Evolutionary conservation across 257 asterid species (phyloP).

Genomic region (Capsicum pubescens): DNA sequence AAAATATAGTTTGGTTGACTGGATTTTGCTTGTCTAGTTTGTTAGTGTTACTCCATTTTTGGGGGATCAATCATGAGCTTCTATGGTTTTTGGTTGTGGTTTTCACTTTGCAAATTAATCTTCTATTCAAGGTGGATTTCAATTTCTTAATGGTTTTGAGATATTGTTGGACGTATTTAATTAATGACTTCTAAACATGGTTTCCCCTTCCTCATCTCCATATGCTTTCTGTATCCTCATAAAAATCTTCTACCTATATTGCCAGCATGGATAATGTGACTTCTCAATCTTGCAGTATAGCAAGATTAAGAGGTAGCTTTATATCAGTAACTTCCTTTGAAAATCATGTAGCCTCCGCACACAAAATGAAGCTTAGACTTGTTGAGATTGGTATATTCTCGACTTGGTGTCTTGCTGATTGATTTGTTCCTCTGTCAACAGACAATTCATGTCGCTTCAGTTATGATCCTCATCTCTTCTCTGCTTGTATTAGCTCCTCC

Average conservation of each 20-base stretch:
- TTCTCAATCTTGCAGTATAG: not conserved
- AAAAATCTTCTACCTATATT: not conserved
- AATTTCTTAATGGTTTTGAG: slow-evolving; percentile 25
- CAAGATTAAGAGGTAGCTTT: not conserved
- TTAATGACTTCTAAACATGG: not conserved
- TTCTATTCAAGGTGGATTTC: not conserved
- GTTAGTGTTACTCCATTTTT: not conserved
- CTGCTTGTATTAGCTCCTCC: not conserved
- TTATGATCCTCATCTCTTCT: not conserved
- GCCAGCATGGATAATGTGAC: not conserved
- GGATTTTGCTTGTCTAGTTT: slow-evolving; percentile 1
- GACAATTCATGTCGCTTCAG: not conserved
- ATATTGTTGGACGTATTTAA: not conserved
- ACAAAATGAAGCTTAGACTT: slow-evolving; percentile 1
- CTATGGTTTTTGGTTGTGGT: not conserved
- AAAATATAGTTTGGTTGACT: not conserved
- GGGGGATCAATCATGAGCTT: not conserved
- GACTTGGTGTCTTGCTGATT: not conserved
- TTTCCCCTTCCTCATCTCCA: not conserved
- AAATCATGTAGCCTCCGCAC: not conserved
- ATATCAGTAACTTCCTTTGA: not conserved
- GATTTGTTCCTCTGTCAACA: slow-evolving; percentile 20
- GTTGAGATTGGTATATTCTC: not conserved
- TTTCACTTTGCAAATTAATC: not conserved
- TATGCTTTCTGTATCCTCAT: not conserved